These are phyloP conservation scores for Coffea eugenioides DNA, from an alignment of 257 asterid species.

Conservation along the genomic window DNA sequence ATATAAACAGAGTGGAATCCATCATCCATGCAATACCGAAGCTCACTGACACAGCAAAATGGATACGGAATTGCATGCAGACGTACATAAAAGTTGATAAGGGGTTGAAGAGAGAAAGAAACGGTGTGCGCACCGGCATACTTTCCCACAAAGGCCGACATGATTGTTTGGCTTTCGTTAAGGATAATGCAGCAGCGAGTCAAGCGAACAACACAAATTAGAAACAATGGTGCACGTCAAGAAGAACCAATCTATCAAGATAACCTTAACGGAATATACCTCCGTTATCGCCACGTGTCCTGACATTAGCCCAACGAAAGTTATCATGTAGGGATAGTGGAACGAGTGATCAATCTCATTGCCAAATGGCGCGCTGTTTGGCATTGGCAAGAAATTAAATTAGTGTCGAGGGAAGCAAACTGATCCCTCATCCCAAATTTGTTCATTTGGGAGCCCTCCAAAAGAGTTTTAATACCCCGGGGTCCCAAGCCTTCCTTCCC, in stretches of 20 bases:
- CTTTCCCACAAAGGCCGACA: conserved; percentile 89
- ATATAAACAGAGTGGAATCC: background rate
- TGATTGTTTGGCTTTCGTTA: conserved; percentile 22
- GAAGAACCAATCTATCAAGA: conserved; percentile 30
- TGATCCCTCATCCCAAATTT: conserved; percentile 18
- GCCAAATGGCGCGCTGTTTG: conserved; percentile 26
- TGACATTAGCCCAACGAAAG: conserved; percentile 52
- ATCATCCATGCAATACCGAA: background rate
- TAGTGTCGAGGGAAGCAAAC: conserved; percentile 1
- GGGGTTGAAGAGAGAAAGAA: background rate
- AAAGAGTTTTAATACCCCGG: background rate
- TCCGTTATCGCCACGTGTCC: conserved; percentile 52
- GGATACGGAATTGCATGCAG: background rate
- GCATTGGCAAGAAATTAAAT: background rate
- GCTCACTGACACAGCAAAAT: background rate
- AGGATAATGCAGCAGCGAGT: conserved; percentile 18
- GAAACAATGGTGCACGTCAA: conserved; percentile 10
- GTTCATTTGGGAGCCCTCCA: conserved; percentile 11
- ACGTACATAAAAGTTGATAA: background rate
- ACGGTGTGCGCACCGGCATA: conserved; percentile 57
- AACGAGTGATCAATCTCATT: conserved; percentile 52
- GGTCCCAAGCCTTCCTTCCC: background rate
- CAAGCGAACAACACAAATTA: conserved; percentile 9
- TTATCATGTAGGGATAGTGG: conserved; percentile 54
- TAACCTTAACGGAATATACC: conserved; percentile 34